These are phyloP conservation scores for Thermothielavioides terrestris DNA, from an alignment of 495 filamentous ascomycete genomes.

Conservation along the genomic window DNA sequence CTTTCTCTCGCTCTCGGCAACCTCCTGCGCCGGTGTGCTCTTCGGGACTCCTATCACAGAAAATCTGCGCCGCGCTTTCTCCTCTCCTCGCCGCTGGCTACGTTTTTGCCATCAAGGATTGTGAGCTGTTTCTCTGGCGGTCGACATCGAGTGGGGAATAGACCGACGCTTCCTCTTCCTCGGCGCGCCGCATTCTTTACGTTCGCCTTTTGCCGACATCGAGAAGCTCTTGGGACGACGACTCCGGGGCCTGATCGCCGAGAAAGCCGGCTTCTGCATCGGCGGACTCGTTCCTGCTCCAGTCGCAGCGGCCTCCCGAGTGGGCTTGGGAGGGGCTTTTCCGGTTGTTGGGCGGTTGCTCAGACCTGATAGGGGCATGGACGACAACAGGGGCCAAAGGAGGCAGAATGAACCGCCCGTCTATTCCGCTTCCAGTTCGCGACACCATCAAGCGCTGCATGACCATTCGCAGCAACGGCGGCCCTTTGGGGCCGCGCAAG, in stretches of 20 bases:
- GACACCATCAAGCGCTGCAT: conserved; percentile 34
- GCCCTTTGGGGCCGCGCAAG: conserved; percentile 32
- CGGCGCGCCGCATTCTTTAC: conserved; percentile 5
- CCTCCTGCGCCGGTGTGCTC: neutral
- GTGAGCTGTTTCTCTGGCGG: neutral
- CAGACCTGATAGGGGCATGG: conserved; percentile 51
- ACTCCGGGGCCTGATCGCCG: conserved; percentile 23
- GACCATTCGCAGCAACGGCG: conserved; percentile 35
- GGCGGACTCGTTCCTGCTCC: conserved; percentile 42
- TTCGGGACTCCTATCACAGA: no score
- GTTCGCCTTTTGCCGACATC: conserved; percentile 6
- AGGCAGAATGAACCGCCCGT: conserved; percentile 60
- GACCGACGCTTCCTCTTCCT: neutral
- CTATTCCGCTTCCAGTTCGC: conserved; percentile 33
- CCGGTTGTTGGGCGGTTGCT: conserved; percentile 35
- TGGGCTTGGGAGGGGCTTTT: conserved; percentile 32
- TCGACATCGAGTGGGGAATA: no score
- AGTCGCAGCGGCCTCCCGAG: conserved; percentile 51
- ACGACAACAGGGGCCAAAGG: conserved; percentile 56
- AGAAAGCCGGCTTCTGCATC: conserved; percentile 51
- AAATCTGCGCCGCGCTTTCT: neutral
- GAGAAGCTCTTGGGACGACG: conserved; percentile 16
- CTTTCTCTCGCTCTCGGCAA: neutral
- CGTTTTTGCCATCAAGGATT: neutral
- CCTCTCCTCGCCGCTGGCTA: neutral